Percentiles rank a stretch among this genome's conserved stretches.
Evolutionary conservation across 2,329 filamentous ascomycete genomes (phyloP).

Genomic region (Alternaria panax): DNA sequence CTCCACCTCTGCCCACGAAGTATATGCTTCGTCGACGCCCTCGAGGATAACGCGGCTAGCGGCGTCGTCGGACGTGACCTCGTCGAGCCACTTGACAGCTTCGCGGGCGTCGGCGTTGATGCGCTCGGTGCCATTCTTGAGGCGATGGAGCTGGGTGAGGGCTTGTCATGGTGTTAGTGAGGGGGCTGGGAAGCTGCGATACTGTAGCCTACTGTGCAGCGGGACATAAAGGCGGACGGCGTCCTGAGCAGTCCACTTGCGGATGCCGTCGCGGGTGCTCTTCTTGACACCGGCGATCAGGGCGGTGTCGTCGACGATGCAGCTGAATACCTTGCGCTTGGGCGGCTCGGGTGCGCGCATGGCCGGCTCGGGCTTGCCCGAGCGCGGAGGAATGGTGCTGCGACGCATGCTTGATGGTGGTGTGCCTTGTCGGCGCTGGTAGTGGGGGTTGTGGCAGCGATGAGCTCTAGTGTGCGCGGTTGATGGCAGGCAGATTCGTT

Average conservation of each 20-base stretch:
- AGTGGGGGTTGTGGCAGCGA: constrained; percentile 15
- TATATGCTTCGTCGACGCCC: constrained; percentile 56
- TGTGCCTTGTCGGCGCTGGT: constrained; percentile 11
- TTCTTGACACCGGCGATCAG: constrained; percentile 60
- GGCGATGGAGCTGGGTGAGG: constrained; percentile 55
- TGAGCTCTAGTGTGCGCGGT: constrained; percentile 12
- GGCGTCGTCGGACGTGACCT: constrained; percentile 54
- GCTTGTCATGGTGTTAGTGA: constrained; percentile 47
- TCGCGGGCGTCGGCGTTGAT: constrained; percentile 56
- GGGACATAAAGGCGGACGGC: constrained; percentile 61
- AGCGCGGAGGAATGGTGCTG: constrained; percentile 41
- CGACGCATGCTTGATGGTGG: constrained; percentile 39
- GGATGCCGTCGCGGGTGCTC: constrained; percentile 60
- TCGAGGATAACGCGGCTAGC: constrained; percentile 54
- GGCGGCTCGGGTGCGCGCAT: constrained; percentile 41
- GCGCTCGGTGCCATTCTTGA: constrained; percentile 53
- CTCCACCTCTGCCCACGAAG: constrained; percentile 60
- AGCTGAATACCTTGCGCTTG: constrained; percentile 60
- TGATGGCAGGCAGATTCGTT: constrained; percentile 8
- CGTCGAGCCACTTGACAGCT: constrained; percentile 60
- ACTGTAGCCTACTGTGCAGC: constrained; percentile 55
- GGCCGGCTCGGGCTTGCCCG: constrained; percentile 33
- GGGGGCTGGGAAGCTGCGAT: constrained; percentile 4
- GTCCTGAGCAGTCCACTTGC: constrained; percentile 60
- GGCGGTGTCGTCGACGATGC: constrained; percentile 61